Base-by-base conservation (phyloP, 495 filamentous ascomycete species). In the Penicillium dipodomyicola region DNA sequence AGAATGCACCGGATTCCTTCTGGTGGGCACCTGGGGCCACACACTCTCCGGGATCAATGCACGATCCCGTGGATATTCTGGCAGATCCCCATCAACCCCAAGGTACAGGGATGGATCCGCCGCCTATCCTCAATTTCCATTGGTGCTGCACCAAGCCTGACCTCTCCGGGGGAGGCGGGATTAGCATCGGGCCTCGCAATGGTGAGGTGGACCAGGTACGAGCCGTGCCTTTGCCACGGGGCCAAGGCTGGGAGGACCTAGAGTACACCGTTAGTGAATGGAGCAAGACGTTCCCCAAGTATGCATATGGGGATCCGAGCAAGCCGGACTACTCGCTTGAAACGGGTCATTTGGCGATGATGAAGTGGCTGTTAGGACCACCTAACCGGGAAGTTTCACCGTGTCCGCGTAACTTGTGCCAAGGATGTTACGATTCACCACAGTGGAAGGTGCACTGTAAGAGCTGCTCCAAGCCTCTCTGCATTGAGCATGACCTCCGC, bases 91-190 rank as follows among this genome's bases (percentile, higher is more conserved):
- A 68, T 15, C 56, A 54, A 20, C 56, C 55, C 15, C 72, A 74
- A 29, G 60, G 57, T 12, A 65, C 65, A 25, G 53, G 64, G 41
- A 57, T 68, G 11, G 49, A 61, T 25, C 56, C 67, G 20, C 69
- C 73, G 49, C 81, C 81, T 17, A 71, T 69, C 40, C 65, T 83
- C 49, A 80, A 75, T 25, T 82, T 82, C 60, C 75, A 81, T 53
- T 85, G 82, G 82, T 85, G 83, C 68, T 86, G 83, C 55, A 77
- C 81, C n/a, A 80, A 84, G 51, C 83, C 83, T 3, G 78, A 82
- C 40, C 84, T 84, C 62, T 84, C 83, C 17, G 82, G 81, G 5
- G 82, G 83, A n/a, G 83, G 82, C 49, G 80, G 82, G 6, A 84
- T 84, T 58, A 82, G 79, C 48, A 82, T 84, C 37, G 70, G 80